Conservation (phyloP, 495 filamentous ascomycete species). For the Recurvomyces mirabilis region DNA sequence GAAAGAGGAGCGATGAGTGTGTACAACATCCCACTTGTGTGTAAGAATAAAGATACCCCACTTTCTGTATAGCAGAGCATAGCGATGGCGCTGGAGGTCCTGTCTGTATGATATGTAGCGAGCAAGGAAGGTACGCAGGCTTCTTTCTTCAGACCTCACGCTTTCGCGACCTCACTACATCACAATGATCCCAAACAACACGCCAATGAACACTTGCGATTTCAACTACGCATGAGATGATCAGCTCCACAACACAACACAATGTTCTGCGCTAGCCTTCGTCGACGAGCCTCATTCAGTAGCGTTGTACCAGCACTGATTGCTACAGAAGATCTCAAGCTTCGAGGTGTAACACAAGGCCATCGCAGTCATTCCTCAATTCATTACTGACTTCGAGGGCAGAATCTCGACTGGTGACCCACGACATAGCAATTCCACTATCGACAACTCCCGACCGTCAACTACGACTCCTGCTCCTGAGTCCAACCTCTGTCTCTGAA, state of each 20-base stretch:
- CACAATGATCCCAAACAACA: too few species aligned
- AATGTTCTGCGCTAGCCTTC: constrained; percentile 47
- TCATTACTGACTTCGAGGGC: not conserved
- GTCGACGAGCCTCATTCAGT: constrained; percentile 41
- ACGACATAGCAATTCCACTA: constrained; percentile 44
- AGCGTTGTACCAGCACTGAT: constrained; percentile 35
- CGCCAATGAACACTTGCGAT: too few species aligned
- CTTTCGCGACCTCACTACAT: not conserved
- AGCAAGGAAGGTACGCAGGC: constrained; percentile 1
- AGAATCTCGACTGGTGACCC: constrained; percentile 42
- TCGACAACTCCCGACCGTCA: constrained; percentile 4
- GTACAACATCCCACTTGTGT: not conserved
- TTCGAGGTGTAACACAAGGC: constrained; percentile 11
- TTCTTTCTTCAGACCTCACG: not conserved
- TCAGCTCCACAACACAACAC: too few species aligned
- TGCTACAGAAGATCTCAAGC: not conserved
- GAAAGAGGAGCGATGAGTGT: constrained; percentile 6
- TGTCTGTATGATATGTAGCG: not conserved
- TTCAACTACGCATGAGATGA: too few species aligned
- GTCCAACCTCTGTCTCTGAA: constrained; percentile 34
- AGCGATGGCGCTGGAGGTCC: constrained; percentile 1
- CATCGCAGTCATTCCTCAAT: constrained; percentile 39
- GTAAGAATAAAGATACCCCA: constrained; percentile 16
- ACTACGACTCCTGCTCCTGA: constrained; percentile 45
- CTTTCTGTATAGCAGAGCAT: constrained; percentile 1